Conservation (phyloP, 2,329 filamentous ascomycete genomes). For the Colletotrichum spaethianum region DNA sequence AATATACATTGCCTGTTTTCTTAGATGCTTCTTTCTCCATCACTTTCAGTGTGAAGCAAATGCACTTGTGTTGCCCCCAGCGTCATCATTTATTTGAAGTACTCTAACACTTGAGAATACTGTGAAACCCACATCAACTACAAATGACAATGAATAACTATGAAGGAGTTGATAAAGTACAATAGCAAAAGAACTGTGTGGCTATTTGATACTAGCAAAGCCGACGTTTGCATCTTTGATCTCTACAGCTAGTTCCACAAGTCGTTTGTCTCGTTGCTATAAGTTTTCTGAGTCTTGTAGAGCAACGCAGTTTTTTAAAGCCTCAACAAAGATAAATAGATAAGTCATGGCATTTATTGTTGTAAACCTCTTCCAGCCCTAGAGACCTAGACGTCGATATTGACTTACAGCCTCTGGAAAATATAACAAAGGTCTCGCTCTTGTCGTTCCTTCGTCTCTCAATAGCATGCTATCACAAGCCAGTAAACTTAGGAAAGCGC, state of each 20-base stretch:
- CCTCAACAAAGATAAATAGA: too few relatives aligned
- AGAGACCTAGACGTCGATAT: neutral
- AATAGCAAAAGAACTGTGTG: neutral
- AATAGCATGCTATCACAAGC: neutral
- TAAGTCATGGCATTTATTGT: neutral
- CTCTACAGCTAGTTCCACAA: neutral
- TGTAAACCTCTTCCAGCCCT: neutral
- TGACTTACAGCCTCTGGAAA: neutral
- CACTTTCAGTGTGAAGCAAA: neutral
- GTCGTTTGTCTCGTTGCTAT: too few relatives aligned
- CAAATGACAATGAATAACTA: neutral
- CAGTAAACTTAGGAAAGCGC: neutral
- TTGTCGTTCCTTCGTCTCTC: neutral
- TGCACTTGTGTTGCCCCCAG: neutral
- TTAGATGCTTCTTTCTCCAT: too few relatives aligned
- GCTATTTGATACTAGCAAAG: too few relatives aligned
- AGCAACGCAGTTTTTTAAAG: neutral
- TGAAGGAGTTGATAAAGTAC: neutral
- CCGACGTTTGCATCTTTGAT: neutral
- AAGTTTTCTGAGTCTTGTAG: neutral
- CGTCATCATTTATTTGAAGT: neutral
- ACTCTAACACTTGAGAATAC: neutral
- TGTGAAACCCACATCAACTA: neutral
- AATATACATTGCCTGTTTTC: neutral
- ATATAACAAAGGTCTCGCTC: neutral